Evolutionary conservation across 441 rosid species (phyloP), one percentile per base, ranked within the genome.

Genomic region (Aquilaria agallochum): DNA sequence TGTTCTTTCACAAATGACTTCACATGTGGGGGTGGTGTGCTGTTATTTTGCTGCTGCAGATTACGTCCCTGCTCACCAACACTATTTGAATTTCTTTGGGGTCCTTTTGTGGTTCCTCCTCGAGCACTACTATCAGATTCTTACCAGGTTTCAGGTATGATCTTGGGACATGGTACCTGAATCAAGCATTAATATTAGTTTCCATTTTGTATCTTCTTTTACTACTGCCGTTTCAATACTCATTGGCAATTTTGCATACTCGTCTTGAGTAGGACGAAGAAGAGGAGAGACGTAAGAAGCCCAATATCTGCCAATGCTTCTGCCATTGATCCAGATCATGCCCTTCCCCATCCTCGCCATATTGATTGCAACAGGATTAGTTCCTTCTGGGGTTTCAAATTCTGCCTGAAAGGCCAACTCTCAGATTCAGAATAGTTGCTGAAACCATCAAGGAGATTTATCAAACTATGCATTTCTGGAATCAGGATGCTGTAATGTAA

Each of bases 221-320:
- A 6, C 10, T 53, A 50, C 9, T 20, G 12, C 1, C 2, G 9
- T 51, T 12, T 20, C 20, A 34, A 12, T 32, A 2, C 27, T 11
- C 30, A 36, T 59, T 31, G 1, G 2, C 40, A 9, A 14, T n/a
- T 32, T 53, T 56, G 64, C 90, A 61, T 77, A 87, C 82, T 90
- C 98, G 8, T 75, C 50, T 75, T 95, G 98, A 30, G 97, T 69
- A 9, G 98, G 83, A 13, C 71, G 47, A 5, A 76, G 78, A 36
- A 88, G 83, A 20, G 98, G 89, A 33, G 98, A 88, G 31, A 86
- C 55, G 70, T 67, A 92, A n/a, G 91, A 76, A 80, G 78, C 70
- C 99, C 99, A 95, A 63, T 90, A 81, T 12, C 99, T 78, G 34
- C 99, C 98, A 14, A 95, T 83, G 78, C 81, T 87, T 56, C 75